Conservation (phyloP, 257 asterid genomes). For the Solanum arcanum region DNA sequence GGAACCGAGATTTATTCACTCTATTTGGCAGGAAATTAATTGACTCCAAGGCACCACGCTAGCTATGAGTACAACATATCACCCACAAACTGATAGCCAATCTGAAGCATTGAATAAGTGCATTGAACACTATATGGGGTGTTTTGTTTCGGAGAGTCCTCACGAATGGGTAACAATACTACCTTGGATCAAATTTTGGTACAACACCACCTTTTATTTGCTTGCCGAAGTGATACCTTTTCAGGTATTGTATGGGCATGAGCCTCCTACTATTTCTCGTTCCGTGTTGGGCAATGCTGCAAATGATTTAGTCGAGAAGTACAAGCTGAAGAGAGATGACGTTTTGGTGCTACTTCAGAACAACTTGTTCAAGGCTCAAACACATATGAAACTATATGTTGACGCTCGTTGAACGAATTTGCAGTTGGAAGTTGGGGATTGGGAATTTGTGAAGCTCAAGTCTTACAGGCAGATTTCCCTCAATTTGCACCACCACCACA, state of each 20-base stretch:
- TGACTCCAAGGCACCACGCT: too few species aligned
- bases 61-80: too few species aligned
- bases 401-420: neutral
- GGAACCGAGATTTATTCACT: too few species aligned
- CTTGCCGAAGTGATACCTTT: neutral
- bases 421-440: neutral
- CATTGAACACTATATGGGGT: too few species aligned
- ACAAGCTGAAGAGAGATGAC: neutral
- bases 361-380: neutral
- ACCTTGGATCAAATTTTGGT: neutral
- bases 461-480: neutral
- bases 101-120: too few species aligned
- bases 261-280: neutral
- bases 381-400: neutral
- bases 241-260: neutral
- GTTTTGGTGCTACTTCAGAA: neutral
- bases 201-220: neutral
- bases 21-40: too few species aligned
- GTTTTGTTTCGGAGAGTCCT: neutral
- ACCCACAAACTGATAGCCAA: too few species aligned
- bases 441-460: neutral
- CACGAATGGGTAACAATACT: neutral
- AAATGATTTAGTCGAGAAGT: neutral
- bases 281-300: neutral
- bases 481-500: too few species aligned